Conservation (phyloP, 306 rosid genomes). For the Prunus davidiana region DNA sequence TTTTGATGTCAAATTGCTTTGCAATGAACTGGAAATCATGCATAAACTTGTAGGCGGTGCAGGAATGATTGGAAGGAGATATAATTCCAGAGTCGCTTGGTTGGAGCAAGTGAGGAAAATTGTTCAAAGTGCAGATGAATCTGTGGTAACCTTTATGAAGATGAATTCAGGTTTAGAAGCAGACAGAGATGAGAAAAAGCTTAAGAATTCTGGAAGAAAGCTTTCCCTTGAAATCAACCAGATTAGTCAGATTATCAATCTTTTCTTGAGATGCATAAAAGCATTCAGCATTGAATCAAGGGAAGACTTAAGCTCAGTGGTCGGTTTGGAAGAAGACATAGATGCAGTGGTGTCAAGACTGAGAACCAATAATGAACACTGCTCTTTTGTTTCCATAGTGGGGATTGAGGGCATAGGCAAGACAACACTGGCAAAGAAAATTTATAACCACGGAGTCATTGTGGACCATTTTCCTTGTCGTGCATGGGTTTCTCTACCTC, state of each 20-base stretch:
- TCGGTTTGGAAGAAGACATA: conserved; percentile 24
- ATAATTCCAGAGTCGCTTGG: conserved; percentile 11
- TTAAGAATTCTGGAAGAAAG: neutral
- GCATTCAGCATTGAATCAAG: conserved; percentile 5
- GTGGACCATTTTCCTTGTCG: conserved; percentile 17
- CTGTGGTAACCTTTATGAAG: neutral
- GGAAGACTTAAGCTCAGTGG: conserved; percentile 14
- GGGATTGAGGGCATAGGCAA: conserved; percentile 48
- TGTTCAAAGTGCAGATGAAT: neutral
- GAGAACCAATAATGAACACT: neutral
- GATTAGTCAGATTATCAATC: conserved; percentile 1
- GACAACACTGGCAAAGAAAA: conserved; percentile 39
- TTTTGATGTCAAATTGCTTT: neutral
- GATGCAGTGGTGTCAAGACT: conserved; percentile 16
- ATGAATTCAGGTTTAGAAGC: neutral
- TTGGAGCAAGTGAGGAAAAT: conserved; percentile 14
- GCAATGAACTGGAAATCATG: neutral
- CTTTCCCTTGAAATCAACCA: neutral
- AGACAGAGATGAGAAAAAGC: neutral
- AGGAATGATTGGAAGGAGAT: neutral
- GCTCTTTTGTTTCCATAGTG: conserved; percentile 22
- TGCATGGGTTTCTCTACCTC: conserved; percentile 24
- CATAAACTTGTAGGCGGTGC: neutral
- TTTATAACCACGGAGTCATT: conserved; percentile 15
- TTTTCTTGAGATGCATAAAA: conserved; percentile 12